A percentile compares a stretch with the other conserved stretches of the same genome.
These are phyloP conservation scores for Pythium phragmiticola DNA, from an alignment of 352 stramenopile species.

Conservation along the genomic window DNA sequence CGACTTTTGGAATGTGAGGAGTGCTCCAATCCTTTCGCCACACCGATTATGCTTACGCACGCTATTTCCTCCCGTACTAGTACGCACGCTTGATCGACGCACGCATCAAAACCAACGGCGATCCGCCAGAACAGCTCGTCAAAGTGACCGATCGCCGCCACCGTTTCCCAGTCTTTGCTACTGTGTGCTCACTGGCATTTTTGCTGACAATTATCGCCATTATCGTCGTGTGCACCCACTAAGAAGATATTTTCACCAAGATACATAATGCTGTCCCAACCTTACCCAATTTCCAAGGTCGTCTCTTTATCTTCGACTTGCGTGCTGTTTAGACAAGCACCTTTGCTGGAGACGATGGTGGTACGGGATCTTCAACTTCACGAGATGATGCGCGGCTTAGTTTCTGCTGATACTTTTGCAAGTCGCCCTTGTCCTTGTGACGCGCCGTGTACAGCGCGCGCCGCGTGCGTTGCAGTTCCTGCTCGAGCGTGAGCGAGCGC, in stretches of 20 bases:
- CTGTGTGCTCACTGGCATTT: slow-evolving; percentile 66
- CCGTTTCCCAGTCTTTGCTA: slow-evolving; percentile 68
- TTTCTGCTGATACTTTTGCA: slow-evolving; percentile 25
- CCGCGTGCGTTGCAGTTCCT: slow-evolving; percentile 58
- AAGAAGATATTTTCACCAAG: slow-evolving; percentile 10
- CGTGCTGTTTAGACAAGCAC: slow-evolving; percentile 1
- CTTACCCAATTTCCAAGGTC: not conserved
- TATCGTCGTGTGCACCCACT: slow-evolving; percentile 65
- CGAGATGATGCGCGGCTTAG: slow-evolving; percentile 14
- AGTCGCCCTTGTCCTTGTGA: slow-evolving; percentile 20
- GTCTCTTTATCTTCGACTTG: not conserved
- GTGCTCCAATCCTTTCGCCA: too few species aligned
- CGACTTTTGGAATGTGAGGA: slow-evolving; percentile 48
- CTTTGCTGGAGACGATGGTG: slow-evolving; percentile 3
- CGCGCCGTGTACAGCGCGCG: slow-evolving; percentile 19
- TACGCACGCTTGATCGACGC: slow-evolving; percentile 1
- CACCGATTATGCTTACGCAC: not conserved
- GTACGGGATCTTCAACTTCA: slow-evolving; percentile 11
- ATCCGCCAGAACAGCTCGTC: slow-evolving; percentile 65
- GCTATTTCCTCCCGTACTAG: not conserved
- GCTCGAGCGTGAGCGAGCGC: slow-evolving; percentile 53
- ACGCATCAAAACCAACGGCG: slow-evolving; percentile 49
- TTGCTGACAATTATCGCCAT: slow-evolving; percentile 58
- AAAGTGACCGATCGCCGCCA: slow-evolving; percentile 73
- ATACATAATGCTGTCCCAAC: slow-evolving; percentile 12